Evolutionary conservation across 192 early-diverging fungal species (phyloP).

Genomic region (Coemansia sp.): DNA sequence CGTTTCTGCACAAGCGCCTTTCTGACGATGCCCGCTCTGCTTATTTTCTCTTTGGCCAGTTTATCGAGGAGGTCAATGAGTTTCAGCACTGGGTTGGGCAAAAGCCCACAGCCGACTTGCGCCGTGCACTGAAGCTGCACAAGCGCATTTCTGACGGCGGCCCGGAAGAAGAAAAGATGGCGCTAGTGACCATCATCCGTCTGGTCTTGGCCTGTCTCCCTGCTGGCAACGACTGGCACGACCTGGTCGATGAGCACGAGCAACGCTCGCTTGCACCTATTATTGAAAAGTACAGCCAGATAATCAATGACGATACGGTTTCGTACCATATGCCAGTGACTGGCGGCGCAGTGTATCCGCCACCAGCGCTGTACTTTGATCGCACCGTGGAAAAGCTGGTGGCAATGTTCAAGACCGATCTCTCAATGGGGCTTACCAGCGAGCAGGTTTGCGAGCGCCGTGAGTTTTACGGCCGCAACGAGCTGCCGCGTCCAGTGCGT

Average conservation of each 20-base stretch:
- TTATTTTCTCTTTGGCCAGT: slow-evolving; percentile 92
- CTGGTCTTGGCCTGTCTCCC: slow-evolving; percentile 73
- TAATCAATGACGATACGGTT: slow-evolving; percentile 45
- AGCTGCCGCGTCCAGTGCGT: slow-evolving; percentile 69
- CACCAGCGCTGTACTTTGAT: slow-evolving; percentile 87
- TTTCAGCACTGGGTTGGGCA: slow-evolving; percentile 80
- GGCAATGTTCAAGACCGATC: slow-evolving; percentile 79
- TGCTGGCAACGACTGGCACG: slow-evolving; percentile 86
- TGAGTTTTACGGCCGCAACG: slow-evolving; percentile 82
- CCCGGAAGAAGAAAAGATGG: slow-evolving; percentile 67
- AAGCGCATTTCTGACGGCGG: slow-evolving; percentile 72
- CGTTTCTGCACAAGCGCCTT: slow-evolving; percentile 58
- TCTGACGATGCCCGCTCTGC: slow-evolving; percentile 81
- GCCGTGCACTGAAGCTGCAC: slow-evolving; percentile 61
- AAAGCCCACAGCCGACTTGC: slow-evolving; percentile 75
- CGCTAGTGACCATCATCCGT: slow-evolving; percentile 74
- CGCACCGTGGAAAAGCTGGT: slow-evolving; percentile 78
- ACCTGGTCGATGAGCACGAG: slow-evolving; percentile 80
- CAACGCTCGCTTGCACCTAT: slow-evolving; percentile 70
- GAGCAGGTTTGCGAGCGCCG: slow-evolving; percentile 58
- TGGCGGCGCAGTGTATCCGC: slow-evolving; percentile 49
- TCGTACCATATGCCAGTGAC: slow-evolving; percentile 55
- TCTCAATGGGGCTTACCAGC: slow-evolving; percentile 60
- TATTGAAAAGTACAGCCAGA: slow-evolving; percentile 61
- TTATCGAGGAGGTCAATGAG: slow-evolving; percentile 89